Conservation (phyloP, 148 eudicot species). For the Cornus florida region DNA sequence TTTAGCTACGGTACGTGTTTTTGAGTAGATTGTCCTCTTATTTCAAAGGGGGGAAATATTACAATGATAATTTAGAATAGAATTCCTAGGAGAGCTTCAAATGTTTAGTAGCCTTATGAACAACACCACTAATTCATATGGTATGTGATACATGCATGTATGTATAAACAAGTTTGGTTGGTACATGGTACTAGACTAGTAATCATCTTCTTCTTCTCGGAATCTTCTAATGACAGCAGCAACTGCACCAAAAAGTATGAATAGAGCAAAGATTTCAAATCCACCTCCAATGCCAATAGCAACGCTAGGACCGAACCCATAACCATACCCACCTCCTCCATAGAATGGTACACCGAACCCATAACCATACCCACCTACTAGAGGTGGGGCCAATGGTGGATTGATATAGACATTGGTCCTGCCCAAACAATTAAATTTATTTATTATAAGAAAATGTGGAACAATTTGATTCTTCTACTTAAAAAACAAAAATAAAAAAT, state of each 20-base stretch:
- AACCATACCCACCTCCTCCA: conserved; percentile 99
- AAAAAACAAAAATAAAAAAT: too few species aligned
- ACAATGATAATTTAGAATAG: not conserved
- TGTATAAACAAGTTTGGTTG: not conserved
- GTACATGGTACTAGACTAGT: conserved; percentile 16
- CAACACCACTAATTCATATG: conserved; percentile 11
- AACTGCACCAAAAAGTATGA: conserved; percentile 54
- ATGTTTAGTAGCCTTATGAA: not conserved
- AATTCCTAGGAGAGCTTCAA: not conserved
- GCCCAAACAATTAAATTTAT: conserved; percentile 34
- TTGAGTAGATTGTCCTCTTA: too few species aligned
- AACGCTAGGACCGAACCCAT: conserved; percentile 74
- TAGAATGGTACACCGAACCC: conserved; percentile 70
- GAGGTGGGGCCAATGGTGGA: conserved; percentile 91
- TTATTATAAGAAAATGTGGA: not conserved
- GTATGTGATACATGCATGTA: not conserved
- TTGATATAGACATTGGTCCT: conserved; percentile 91
- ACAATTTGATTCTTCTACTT: not conserved
- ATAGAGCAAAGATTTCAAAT: conserved; percentile 60
- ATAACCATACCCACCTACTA: conserved; percentile 84
- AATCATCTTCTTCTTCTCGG: conserved; percentile 48
- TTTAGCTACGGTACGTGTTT: too few species aligned
- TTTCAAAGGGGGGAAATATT: too few species aligned
- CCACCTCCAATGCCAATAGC: conserved; percentile 93
- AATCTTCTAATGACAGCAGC: conserved; percentile 52